Evolutionary conservation across 331 rosid genomes (phyloP), one percentile per base, ranked within the genome.

Genomic region (Spiraea crenata): DNA sequence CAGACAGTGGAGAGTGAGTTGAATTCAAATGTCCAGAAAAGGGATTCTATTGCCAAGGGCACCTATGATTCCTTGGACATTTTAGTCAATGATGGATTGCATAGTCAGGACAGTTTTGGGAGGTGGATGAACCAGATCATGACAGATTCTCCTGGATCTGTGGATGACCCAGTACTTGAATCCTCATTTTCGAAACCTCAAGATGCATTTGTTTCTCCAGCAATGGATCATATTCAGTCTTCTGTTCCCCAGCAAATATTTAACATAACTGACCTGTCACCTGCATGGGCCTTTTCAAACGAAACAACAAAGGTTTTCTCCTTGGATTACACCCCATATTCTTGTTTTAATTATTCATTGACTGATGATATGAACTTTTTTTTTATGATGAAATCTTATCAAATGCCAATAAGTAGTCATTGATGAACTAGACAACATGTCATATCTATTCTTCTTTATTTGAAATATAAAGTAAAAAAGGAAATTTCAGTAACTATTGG

Each of bases 91-190:
- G 84, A 69, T 31, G 80, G 82, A 72, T 82, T 93, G 86, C 88
- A 81, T 65, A 86, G 90, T 72, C 96, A 89, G 92, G 92, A 84
- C 79, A 95, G 96, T 81, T 91, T 95, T 72, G 96, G 96, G 78
- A 85, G 80, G 82, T 95, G 98, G 96, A 78, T 89, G 68, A 85
- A 77, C 69, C 47, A 81, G 55, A 74, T 95, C 9, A 76, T 88
- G 69, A 72, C 77, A n/a, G 93, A 86, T 52, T 82, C 95, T 63
- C 72, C 91, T 1, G 82, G 84, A 71, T 85, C 96, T 63, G 79
- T 61, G 46, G 85, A 82, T 62, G 89, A 80, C 62, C 76, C 87
- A 44, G 80, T 71, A 60, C 74, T 72, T 40, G 95, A 80, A 74
- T 80, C 95, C 63, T 75, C 95, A 37, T 70, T 75, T 79, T 67